A percentile compares a stretch with the other conserved stretches of the same genome.
phyloP scores from a whole-genome alignment of 2,329 filamentous ascomycete genomes.

The Tolypocladium tropicale region DNA sequence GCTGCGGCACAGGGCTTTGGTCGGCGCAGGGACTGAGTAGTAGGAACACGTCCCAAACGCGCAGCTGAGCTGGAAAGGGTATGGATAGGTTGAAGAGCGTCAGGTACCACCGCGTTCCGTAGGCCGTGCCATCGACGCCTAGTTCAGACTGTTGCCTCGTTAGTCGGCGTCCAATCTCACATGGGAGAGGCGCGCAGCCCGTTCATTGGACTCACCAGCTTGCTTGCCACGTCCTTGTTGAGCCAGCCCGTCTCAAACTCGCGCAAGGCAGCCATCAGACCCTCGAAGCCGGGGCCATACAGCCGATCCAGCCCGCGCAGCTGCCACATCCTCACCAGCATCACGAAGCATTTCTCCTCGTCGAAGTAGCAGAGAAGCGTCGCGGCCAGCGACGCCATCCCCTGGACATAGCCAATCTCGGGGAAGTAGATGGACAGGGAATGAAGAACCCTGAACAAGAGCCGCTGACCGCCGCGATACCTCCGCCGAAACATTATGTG shows the following conservation, averaged over 20 bases:
- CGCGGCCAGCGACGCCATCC: slow-evolving; percentile 89
- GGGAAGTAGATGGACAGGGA: slow-evolving; percentile 86
- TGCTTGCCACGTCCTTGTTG: slow-evolving; percentile 65
- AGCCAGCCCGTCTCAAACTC: slow-evolving; percentile 86
- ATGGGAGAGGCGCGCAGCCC: background rate
- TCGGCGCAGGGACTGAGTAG: slow-evolving; percentile 51
- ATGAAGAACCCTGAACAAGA: slow-evolving; percentile 88
- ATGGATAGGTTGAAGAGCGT: slow-evolving; percentile 97
- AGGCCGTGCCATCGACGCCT: slow-evolving; percentile 77
- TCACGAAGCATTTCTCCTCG: slow-evolving; percentile 87
- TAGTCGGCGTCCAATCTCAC: background rate
- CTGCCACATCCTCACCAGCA: slow-evolving; percentile 93
- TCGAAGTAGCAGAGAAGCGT: slow-evolving; percentile 95
- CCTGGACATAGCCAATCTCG: slow-evolving; percentile 89
- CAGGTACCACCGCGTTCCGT: slow-evolving; percentile 93
- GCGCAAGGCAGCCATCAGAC: slow-evolving; percentile 73
- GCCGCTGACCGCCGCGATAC: slow-evolving; percentile 83
- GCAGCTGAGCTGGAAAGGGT: slow-evolving; percentile 85
- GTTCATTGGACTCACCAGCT: slow-evolving; percentile 52
- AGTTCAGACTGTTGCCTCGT: slow-evolving; percentile 50
- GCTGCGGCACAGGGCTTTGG: slow-evolving; percentile 1
- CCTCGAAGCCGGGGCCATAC: slow-evolving; percentile 75
- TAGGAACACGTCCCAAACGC: slow-evolving; percentile 97
- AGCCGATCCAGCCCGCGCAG: slow-evolving; percentile 76
- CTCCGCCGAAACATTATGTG: slow-evolving; percentile 95